A percentile compares a stretch with the other conserved stretches of the same genome.
These are phyloP conservation scores for Trypanosoma grayi DNA, from an alignment of 208 protist genomes.

Conservation along the genomic window DNA sequence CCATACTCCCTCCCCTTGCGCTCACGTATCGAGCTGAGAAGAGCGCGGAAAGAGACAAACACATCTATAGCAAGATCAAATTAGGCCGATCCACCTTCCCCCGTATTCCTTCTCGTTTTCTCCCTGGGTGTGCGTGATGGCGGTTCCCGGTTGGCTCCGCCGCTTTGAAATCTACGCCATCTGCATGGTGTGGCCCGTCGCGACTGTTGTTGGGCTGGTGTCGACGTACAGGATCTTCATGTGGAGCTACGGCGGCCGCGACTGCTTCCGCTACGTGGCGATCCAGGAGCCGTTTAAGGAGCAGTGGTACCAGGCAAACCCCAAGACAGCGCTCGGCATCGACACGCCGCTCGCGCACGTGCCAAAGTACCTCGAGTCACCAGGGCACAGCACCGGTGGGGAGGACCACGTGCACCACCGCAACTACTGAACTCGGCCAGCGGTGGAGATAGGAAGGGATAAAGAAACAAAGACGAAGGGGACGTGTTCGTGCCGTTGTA, in stretches of 20 bases:
- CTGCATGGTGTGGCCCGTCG: constrained; percentile 83
- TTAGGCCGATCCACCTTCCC: not conserved
- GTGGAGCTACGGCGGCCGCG: constrained; percentile 85
- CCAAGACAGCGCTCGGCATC: constrained; percentile 70
- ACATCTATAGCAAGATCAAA: no score
- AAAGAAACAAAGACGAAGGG: not conserved
- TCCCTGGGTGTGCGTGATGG: constrained; percentile 29
- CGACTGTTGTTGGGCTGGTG: constrained; percentile 54
- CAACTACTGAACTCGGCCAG: constrained; percentile 48
- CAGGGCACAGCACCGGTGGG: constrained; percentile 39
- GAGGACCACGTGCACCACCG: constrained; percentile 66
- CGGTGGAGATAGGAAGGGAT: not conserved
- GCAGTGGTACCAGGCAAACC: constrained; percentile 87
- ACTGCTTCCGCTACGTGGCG: constrained; percentile 86
- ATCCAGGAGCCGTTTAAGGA: constrained; percentile 85
- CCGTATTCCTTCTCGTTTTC: no score
- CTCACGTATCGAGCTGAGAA: no score
- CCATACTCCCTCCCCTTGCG: no score
- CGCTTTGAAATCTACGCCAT: constrained; percentile 81
- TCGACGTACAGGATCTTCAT: constrained; percentile 78
- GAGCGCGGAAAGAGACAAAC: no score
- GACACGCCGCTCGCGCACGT: constrained; percentile 83
- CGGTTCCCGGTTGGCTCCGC: constrained; percentile 65
- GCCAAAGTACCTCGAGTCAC: constrained; percentile 80
- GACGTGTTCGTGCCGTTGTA: not conserved